A percentile compares a stretch with the other conserved stretches of the same genome.
Evolutionary conservation across 371 early-diverging fungal genomes (phyloP).

Genomic region (Dichotomocladium elegans): DNA sequence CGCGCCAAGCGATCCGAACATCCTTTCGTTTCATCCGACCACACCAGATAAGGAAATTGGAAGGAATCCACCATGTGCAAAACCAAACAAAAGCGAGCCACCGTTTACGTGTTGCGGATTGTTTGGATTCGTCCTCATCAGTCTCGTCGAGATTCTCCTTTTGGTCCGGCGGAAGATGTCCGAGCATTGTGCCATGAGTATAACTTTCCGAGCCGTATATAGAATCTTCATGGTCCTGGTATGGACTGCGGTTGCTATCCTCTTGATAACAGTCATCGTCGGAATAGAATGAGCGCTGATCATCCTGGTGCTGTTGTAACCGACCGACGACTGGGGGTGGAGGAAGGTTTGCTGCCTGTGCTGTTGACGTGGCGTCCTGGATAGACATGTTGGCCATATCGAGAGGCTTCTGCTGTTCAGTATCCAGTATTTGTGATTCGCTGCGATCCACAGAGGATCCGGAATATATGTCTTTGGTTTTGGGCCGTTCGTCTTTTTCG

Average conservation of each 20-base stretch:
- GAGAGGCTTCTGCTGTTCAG: slow-evolving; percentile 1
- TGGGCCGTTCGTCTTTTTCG: slow-evolving; percentile 40
- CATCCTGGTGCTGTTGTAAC: slow-evolving; percentile 39
- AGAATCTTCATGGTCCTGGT: slow-evolving; percentile 2
- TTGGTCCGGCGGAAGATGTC: not conserved
- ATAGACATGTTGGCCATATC: too few relatives aligned
- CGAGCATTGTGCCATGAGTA: slow-evolving; percentile 1
- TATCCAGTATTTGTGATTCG: slow-evolving; percentile 12
- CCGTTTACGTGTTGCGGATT: slow-evolving; percentile 48
- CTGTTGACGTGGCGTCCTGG: not conserved
- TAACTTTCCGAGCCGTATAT: slow-evolving; percentile 2
- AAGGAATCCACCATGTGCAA: slow-evolving; percentile 89
- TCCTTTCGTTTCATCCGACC: slow-evolving; percentile 80
- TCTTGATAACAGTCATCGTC: slow-evolving; percentile 49
- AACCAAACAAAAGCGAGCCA: slow-evolving; percentile 85
- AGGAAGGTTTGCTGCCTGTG: slow-evolving; percentile 15
- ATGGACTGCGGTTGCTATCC: slow-evolving; percentile 6
- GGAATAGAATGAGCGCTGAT: slow-evolving; percentile 64
- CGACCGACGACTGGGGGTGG: slow-evolving; percentile 14
- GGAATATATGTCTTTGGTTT: too few relatives aligned
- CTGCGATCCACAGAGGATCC: too few relatives aligned
- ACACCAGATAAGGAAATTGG: slow-evolving; percentile 55
- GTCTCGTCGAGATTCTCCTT: slow-evolving; percentile 37
- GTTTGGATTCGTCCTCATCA: slow-evolving; percentile 31
- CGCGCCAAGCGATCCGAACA: slow-evolving; percentile 92